phyloP scores from a whole-genome alignment of 2,329 filamentous ascomycete genomes.

The Penicillium occitanis region DNA sequence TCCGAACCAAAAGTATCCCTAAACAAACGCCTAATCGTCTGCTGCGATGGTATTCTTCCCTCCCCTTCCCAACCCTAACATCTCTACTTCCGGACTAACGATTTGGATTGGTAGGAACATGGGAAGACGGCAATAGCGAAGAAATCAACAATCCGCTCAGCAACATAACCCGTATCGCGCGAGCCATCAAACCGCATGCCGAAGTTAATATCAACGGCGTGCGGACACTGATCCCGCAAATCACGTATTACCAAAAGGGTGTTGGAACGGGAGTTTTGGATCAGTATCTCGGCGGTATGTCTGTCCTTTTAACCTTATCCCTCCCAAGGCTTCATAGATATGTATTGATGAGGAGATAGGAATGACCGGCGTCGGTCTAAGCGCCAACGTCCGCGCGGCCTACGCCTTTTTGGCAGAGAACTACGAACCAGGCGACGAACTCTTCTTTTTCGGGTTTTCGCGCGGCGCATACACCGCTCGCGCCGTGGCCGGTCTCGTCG shows the following conservation, averaged over 20 bases:
- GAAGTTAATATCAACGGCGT: slow-evolving; percentile 28
- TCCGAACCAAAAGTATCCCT: slow-evolving; percentile 6
- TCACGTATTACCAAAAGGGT: slow-evolving; percentile 45
- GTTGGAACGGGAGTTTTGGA: slow-evolving; percentile 35
- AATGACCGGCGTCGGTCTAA: slow-evolving; percentile 25
- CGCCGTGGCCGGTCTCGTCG: slow-evolving; percentile 48
- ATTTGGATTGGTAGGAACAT: slow-evolving; percentile 29
- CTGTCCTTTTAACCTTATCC: neutral
- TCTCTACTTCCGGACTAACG: neutral
- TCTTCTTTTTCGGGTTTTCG: slow-evolving; percentile 52
- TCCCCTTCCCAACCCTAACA: neutral
- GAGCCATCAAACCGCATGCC: slow-evolving; percentile 36
- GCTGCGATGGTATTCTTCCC: slow-evolving; percentile 34
- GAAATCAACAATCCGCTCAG: slow-evolving; percentile 33
- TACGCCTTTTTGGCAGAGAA: slow-evolving; percentile 55
- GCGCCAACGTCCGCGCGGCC: slow-evolving; percentile 29
- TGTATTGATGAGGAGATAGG: neutral
- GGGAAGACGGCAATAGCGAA: slow-evolving; percentile 34
- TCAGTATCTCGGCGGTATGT: slow-evolving; percentile 25
- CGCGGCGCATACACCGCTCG: slow-evolving; percentile 50
- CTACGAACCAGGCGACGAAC: slow-evolving; percentile 53
- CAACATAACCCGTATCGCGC: slow-evolving; percentile 42
- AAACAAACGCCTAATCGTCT: slow-evolving; percentile 36
- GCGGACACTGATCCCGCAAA: slow-evolving; percentile 33
- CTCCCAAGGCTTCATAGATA: too few species aligned